Evolutionary conservation across 2,329 filamentous ascomycete genomes (phyloP).

Genomic region (Scleromitrula shiraiana): DNA sequence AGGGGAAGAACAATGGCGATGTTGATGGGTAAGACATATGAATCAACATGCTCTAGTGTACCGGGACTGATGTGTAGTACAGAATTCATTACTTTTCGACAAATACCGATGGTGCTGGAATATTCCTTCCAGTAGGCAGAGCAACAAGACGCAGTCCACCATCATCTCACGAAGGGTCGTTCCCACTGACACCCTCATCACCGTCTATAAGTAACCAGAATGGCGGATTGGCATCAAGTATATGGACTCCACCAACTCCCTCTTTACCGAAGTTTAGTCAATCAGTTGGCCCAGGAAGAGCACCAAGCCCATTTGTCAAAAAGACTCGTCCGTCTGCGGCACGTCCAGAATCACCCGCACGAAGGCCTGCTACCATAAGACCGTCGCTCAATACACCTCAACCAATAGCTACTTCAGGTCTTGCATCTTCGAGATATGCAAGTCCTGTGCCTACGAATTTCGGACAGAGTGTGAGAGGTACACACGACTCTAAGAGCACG

Average conservation of each 20-base stretch:
- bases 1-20: slow-evolving; percentile 93
- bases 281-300: slow-evolving; percentile 65
- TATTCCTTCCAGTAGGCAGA: slow-evolving; percentile 84
- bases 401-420: slow-evolving; percentile 33
- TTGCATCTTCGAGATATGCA: slow-evolving; percentile 54
- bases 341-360: slow-evolving; percentile 78
- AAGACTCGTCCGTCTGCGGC: slow-evolving; percentile 58
- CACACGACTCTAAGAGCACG: slow-evolving; percentile 46
- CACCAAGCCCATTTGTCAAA: slow-evolving; percentile 64
- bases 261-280: slow-evolving; percentile 76
- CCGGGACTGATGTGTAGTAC: slow-evolving; percentile 23
- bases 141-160: slow-evolving; percentile 60
- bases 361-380: slow-evolving; percentile 53
- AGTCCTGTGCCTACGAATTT: slow-evolving; percentile 56
- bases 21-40: slow-evolving; percentile 71
- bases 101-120: slow-evolving; percentile 69
- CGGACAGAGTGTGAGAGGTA: slow-evolving; percentile 55
- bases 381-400: slow-evolving; percentile 50
- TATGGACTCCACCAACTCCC: slow-evolving; percentile 56
- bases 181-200: slow-evolving; percentile 62
- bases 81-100: slow-evolving; percentile 77
- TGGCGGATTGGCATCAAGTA: slow-evolving; percentile 39
- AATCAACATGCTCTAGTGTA: slow-evolving; percentile 11
- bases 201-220: slow-evolving; percentile 46
- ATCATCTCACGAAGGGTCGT: slow-evolving; percentile 42